Evolutionary conservation across 2,329 filamentous ascomycete genomes (phyloP).

Genomic region (Furcasterigmium furcatum): DNA sequence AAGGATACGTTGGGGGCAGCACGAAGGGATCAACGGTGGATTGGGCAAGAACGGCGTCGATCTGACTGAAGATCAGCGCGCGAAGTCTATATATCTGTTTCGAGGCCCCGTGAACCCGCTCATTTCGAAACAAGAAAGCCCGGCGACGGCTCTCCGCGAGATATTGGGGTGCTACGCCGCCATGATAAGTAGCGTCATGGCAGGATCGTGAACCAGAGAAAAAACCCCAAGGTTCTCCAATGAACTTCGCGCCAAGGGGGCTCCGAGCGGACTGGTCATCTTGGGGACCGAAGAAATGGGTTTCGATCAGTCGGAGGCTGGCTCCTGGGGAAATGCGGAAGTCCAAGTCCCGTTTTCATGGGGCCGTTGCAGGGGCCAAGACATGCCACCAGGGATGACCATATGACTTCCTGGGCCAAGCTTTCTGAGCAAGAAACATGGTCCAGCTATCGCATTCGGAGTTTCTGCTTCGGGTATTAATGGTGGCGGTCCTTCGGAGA

Average conservation of each 20-base stretch:
- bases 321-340: not conserved
- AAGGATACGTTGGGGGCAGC: not conserved
- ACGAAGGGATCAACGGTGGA: not conserved
- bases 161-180: too few relatives aligned
- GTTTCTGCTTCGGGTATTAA: too few relatives aligned
- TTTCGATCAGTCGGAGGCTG: not conserved
- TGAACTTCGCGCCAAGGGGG: not conserved
- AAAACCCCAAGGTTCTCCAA: not conserved
- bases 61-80: not conserved
- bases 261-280: not conserved
- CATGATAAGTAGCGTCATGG: not conserved
- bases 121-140: not conserved
- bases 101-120: not conserved
- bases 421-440: not conserved
- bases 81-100: not conserved
- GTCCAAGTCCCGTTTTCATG: not conserved
- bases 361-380: not conserved
- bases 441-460: too few relatives aligned
- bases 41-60: not conserved
- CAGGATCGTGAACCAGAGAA: not conserved
- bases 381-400: not conserved
- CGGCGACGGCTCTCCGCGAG: not conserved
- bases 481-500: too few relatives aligned
- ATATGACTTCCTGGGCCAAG: not conserved
- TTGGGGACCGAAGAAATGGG: not conserved